These are phyloP conservation scores for Panus rudis DNA, from an alignment of 768 basidiomycete genomes.

Conservation along the genomic window DNA sequence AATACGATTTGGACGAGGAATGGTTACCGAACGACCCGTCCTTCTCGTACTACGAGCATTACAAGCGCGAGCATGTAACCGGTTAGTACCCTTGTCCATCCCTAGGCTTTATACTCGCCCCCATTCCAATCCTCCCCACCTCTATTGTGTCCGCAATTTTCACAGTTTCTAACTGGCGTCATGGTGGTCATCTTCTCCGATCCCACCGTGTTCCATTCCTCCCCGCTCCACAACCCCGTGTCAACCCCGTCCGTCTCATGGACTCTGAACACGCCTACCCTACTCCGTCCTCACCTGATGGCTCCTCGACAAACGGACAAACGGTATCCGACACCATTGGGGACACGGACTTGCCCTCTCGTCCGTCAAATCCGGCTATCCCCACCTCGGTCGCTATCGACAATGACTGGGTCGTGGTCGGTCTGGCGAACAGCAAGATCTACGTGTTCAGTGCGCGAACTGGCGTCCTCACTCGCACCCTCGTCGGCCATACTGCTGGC, in stretches of 20 bases:
- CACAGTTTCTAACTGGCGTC: conserved; percentile 9
- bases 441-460: conserved; percentile 79
- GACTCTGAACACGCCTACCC: too few species aligned
- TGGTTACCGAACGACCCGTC: conserved; percentile 10
- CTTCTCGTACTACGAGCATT: conserved; percentile 63
- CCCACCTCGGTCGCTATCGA: conserved; percentile 88
- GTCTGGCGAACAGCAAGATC: conserved; percentile 78
- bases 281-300: background rate
- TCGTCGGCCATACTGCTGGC: conserved; percentile 82
- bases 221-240: conserved; percentile 9
- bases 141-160: background rate
- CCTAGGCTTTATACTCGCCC: conserved; percentile 1
- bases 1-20: conserved; percentile 37
- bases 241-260: conserved; percentile 10
- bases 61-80: conserved; percentile 65
- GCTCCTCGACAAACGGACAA: conserved; percentile 3
- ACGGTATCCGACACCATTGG: conserved; percentile 16
- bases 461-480: conserved; percentile 68
- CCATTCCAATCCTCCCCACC: conserved; percentile 3
- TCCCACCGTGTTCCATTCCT: conserved; percentile 5
- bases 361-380: conserved; percentile 48
- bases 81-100: conserved; percentile 38
- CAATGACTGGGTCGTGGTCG: conserved; percentile 77
- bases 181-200: conserved; percentile 9
- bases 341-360: too few species aligned